Base-by-base conservation (phyloP, 805 yeast species). In the Pichia exigua region DNA sequence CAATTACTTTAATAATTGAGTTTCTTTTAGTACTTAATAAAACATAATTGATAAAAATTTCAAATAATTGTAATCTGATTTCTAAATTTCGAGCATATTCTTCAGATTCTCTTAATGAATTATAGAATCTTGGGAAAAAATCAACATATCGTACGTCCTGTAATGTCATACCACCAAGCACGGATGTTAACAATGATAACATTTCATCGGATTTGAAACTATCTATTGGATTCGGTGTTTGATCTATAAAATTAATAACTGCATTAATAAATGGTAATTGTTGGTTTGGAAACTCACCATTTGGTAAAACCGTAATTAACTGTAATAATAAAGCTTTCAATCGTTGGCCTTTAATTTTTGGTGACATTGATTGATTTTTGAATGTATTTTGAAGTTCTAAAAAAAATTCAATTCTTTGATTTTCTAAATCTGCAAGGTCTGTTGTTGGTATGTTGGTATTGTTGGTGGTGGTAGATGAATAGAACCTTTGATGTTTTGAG, bases 81-180 rank as follows among this genome's bases (percentile, higher is more conserved):
- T 43, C 45, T n/a, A 32, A 27, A 49, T 64, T 56, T 22, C 52
- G 15, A 0, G 48, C 40, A 44, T 64, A 67, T n/a, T 53, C 56
- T 0, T 55, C 22, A 11, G 65, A 61, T 12, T 58, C 59, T 54
- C 70, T 54, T 46, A 68, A 41, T 4, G 64, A 47, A 22, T 60
- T 62, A 48, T 68, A 69, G 47, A 67, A 65, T 21, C 65, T 51
- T 4, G 73, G 72, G 46, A 69, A 66, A 55, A 67, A 68, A 54
- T 62, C 63, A 45, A 61, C 41, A 46, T 57, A 52, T 24, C 53
- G 55, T 8, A 65, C 68, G 46, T 66, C 66, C 15, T 62, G 57
- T 24, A 58, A 42, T 2, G 63, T 61, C 65, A 66, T 60, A 3
- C 64, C 66, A 21, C 63, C 58, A 6, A 65, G 44, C 11, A 60